phyloP scores from a whole-genome alignment of 1,139 yeast genomes.

The Citeromyces siamensis region DNA sequence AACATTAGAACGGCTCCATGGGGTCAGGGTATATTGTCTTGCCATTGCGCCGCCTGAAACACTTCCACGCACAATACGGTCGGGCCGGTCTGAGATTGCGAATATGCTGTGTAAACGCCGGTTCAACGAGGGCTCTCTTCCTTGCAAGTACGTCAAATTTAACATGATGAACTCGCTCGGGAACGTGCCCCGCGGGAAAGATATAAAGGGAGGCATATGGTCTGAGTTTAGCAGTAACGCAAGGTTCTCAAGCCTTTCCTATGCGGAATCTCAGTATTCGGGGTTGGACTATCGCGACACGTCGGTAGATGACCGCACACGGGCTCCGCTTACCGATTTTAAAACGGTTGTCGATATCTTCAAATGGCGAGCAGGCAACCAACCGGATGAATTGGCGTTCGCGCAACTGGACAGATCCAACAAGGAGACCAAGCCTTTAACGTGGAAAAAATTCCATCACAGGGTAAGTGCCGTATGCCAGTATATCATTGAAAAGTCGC shows the following conservation, averaged over 20 bases:
- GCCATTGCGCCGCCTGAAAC: conserved; percentile 72
- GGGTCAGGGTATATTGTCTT: conserved; percentile 71
- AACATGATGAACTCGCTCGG: conserved; percentile 56
- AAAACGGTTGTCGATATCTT: conserved; percentile 60
- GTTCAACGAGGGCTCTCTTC: conserved; percentile 64
- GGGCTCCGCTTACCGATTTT: conserved; percentile 63
- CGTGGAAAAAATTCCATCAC: conserved; percentile 81
- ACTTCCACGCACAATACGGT: conserved; percentile 70
- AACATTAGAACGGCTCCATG: conserved; percentile 56
- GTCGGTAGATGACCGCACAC: conserved; percentile 68
- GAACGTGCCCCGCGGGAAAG: conserved; percentile 68
- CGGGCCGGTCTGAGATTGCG: conserved; percentile 87
- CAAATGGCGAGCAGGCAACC: conserved; percentile 65
- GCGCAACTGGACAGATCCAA: conserved; percentile 45
- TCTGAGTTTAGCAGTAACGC: conserved; percentile 53
- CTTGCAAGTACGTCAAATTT: conserved; percentile 74
- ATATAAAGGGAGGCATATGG: conserved; percentile 78
- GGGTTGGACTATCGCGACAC: conserved; percentile 68
- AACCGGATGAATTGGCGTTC: conserved; percentile 75
- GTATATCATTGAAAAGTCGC: conserved; percentile 36
- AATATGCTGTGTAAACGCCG: conserved; percentile 82
- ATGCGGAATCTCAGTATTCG: conserved; percentile 51
- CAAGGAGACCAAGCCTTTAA: conserved; percentile 43
- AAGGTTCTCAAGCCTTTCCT: conserved; percentile 36
- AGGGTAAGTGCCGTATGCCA: conserved; percentile 64